Evolutionary conservation across 495 filamentous ascomycete genomes (phyloP).

Genomic region (Penicillium cataractarum): DNA sequence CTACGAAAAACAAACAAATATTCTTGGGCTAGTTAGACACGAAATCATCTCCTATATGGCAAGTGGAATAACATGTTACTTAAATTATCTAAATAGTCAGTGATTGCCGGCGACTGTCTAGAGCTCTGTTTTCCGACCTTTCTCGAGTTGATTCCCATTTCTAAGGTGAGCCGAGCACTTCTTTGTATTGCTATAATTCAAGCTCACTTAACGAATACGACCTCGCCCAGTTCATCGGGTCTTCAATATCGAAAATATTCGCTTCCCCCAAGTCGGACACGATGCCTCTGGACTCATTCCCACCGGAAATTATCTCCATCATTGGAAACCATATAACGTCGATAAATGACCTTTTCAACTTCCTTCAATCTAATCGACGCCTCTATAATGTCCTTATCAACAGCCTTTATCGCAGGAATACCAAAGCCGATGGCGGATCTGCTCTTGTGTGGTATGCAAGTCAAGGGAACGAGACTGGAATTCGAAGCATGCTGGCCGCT

Average conservation of each 20-base stretch:
- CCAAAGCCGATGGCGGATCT: constrained; percentile 11
- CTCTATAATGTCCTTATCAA: neutral
- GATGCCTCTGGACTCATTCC: constrained; percentile 7
- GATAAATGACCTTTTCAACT: neutral
- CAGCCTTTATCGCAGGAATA: constrained; percentile 1
- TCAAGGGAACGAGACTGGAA: constrained; percentile 9
- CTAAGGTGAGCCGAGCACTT: no score
- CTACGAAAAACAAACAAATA: constrained; percentile 3
- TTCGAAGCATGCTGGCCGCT: constrained; percentile 13
- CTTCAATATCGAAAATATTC: no score
- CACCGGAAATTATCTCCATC: constrained; percentile 8
- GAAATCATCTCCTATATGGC: neutral
- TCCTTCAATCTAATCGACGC: neutral
- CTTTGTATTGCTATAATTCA: no score
- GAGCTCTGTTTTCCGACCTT: no score
- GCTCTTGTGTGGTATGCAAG: constrained; percentile 18
- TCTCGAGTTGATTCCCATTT: no score
- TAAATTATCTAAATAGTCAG: no score
- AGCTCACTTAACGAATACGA: no score
- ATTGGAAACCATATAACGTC: constrained; percentile 3
- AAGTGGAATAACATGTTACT: no score
- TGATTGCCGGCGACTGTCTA: no score
- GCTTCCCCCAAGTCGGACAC: neutral
- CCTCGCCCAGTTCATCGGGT: no score
- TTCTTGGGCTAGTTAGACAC: neutral